phyloP scores from a whole-genome alignment of 345 rosid genomes.

The Euclidium syriacum region DNA sequence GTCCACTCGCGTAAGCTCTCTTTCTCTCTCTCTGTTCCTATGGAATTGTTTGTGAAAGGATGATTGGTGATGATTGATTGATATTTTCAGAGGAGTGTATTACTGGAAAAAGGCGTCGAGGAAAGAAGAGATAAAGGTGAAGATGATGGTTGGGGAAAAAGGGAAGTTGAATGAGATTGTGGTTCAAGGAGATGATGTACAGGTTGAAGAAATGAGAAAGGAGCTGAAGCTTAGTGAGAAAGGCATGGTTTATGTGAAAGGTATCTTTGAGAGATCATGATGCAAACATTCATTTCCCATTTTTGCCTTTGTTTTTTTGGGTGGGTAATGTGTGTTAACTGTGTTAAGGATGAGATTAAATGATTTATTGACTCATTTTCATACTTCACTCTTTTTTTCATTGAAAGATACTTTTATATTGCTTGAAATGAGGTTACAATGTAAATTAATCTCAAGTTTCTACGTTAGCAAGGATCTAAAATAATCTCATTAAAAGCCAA shows the following conservation, averaged over 20 bases:
- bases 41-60: slow-evolving; percentile 7
- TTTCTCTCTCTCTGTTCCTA: background rate
- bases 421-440: no score
- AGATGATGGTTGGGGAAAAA: slow-evolving; percentile 54
- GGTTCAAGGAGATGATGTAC: slow-evolving; percentile 95
- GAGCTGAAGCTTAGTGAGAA: slow-evolving; percentile 78
- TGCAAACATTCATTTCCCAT: background rate
- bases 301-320: slow-evolving; percentile 26
- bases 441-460: no score
- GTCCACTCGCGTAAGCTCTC: slow-evolving; percentile 83
- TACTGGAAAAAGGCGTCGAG: slow-evolving; percentile 91
- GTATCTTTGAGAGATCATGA: slow-evolving; percentile 69
- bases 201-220: slow-evolving; percentile 83
- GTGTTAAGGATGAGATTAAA: background rate
- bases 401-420: no score
- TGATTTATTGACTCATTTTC: background rate
- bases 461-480: no score
- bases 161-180: slow-evolving; percentile 54
- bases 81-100: slow-evolving; percentile 63
- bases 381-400: no score
- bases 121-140: slow-evolving; percentile 87
- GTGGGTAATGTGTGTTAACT: background rate
- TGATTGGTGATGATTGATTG: background rate
- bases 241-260: slow-evolving; percentile 92
- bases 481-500: no score